These are phyloP conservation scores for Aspergillus diversus DNA, from an alignment of 495 filamentous ascomycete genomes.

Conservation along the genomic window DNA sequence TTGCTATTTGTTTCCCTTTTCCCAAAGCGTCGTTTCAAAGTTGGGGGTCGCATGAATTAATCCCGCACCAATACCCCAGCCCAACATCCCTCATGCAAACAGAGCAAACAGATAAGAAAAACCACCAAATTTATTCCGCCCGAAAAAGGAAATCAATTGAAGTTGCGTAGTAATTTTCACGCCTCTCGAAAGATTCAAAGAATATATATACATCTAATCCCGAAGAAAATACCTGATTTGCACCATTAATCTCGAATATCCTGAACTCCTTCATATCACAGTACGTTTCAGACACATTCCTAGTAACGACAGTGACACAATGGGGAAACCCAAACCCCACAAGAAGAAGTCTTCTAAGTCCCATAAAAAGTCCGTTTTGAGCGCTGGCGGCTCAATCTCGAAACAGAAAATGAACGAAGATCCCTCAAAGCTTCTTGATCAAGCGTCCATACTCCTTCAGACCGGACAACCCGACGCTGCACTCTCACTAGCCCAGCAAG, in stretches of 20 bases:
- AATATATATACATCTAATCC: conserved; percentile 9
- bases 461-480: conserved; percentile 72
- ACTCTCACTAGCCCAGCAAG: conserved; percentile 63
- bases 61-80: not conserved
- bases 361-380: conserved; percentile 51
- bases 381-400: conserved; percentile 47
- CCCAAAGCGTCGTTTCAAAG: not conserved
- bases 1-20: no score
- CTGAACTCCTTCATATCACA: not conserved
- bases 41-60: conserved; percentile 2
- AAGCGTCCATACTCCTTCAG: conserved; percentile 70
- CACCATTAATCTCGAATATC: not conserved
- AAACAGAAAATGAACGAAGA: conserved; percentile 54
- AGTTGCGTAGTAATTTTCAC: not conserved
- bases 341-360: conserved; percentile 52
- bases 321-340: conserved; percentile 52
- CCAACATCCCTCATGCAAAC: conserved; percentile 51
- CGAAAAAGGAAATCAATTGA: conserved; percentile 23
- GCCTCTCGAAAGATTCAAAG: not conserved
- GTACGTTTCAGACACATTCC: conserved; percentile 10
- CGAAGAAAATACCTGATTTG: not conserved
- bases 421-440: conserved; percentile 61
- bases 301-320: conserved; percentile 29
- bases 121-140: conserved; percentile 36
- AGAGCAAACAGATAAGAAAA: conserved; percentile 47